phyloP scores from a whole-genome alignment of 306 rosid species.

The Pyrus pyrifolia region DNA sequence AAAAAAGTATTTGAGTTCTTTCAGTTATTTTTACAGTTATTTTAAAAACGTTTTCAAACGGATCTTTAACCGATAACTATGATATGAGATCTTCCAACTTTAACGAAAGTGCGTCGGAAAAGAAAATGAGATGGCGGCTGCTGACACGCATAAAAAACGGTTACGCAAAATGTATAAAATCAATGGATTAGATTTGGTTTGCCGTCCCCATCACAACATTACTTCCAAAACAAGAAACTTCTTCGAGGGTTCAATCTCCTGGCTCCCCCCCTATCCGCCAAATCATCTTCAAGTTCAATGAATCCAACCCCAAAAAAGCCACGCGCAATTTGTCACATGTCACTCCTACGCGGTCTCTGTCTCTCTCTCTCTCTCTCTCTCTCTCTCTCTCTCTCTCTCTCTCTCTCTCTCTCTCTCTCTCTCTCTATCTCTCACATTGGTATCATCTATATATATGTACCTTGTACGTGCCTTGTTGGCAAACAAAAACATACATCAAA shows the following conservation, averaged over 20 bases:
- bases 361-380: neutral
- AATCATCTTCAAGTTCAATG: neutral
- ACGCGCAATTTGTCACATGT: neutral
- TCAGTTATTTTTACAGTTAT: no score
- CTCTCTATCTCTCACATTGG: no score
- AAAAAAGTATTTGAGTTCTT: no score
- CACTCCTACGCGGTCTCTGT: neutral
- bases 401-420: no score
- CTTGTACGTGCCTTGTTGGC: neutral
- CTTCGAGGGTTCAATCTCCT: neutral
- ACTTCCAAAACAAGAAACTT: neutral
- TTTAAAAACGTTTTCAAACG: no score
- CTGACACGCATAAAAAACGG: neutral
- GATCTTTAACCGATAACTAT: fast-evolving
- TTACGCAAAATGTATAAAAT: neutral
- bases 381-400: no score
- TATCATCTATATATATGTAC: neutral
- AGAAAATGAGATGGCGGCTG: neutral
- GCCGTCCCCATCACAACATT: neutral
- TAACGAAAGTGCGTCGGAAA: neutral
- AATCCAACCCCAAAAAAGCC: neutral
- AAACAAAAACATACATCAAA: neutral
- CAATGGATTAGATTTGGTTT: neutral
- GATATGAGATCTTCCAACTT: neutral
- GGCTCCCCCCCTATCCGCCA: neutral